Evolutionary conservation across 768 basidiomycete genomes (phyloP).

Genomic region (Amanita molliuscula): DNA sequence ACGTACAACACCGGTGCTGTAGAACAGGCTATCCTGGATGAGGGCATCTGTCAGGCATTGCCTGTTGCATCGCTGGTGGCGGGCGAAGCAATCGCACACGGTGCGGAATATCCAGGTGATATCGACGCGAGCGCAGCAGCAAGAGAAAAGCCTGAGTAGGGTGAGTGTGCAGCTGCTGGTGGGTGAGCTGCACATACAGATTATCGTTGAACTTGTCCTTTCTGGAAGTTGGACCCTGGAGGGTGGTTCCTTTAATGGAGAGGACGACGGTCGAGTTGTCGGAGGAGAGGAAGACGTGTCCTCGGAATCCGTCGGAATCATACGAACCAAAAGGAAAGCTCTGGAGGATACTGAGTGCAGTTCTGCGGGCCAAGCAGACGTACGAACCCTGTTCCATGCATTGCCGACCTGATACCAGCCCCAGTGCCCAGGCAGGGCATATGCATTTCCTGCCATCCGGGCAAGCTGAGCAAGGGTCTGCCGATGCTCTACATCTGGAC

Average conservation of each 20-base stretch:
- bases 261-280: conserved; percentile 80
- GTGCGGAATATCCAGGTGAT: conserved; percentile 77
- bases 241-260: conserved; percentile 81
- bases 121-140: conserved; percentile 89
- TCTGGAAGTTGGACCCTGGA: conserved; percentile 78
- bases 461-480: conserved; percentile 79
- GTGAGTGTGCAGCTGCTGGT: background rate
- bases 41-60: conserved; percentile 78
- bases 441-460: conserved; percentile 86
- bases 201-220: conserved; percentile 94
- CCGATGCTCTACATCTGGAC: conserved; percentile 69
- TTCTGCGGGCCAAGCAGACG: conserved; percentile 1
- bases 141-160: conserved; percentile 53
- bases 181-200: conserved; percentile 23
- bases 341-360: conserved; percentile 22
- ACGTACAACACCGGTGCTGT: conserved; percentile 76
- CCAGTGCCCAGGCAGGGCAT: conserved; percentile 55
- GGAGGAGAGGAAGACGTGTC: conserved; percentile 75
- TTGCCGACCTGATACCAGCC: conserved; percentile 79
- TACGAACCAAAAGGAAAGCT: conserved; percentile 80
- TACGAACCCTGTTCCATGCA: conserved; percentile 53
- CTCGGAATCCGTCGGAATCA: conserved; percentile 70
- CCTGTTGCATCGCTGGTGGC: conserved; percentile 64
- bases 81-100: conserved; percentile 81
- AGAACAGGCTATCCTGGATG: conserved; percentile 86